Evolutionary conservation across 1,284 basidiomycete species (phyloP).

Genomic region (Wallemia hederae): DNA sequence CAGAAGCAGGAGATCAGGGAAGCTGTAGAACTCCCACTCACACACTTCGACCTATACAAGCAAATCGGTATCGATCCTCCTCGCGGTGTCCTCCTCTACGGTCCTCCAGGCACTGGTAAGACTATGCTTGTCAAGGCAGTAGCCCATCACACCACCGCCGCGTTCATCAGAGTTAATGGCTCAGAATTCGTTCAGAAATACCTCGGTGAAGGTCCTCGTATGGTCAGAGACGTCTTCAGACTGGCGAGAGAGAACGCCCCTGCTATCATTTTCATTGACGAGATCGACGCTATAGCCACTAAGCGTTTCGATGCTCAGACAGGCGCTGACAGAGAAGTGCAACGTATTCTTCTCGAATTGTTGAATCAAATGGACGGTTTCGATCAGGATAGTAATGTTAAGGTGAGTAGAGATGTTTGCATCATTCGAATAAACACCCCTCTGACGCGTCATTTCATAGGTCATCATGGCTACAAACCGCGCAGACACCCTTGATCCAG

Average conservation of each 20-base stretch:
- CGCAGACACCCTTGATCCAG: constrained; percentile 84
- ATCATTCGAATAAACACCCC: background rate
- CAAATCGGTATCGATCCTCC: constrained; percentile 99
- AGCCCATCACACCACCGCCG: constrained; percentile 82
- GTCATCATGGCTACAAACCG: constrained; percentile 98
- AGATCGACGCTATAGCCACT: constrained; percentile 96
- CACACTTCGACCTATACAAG: constrained; percentile 90
- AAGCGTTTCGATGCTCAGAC: constrained; percentile 99
- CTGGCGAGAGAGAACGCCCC: constrained; percentile 91
- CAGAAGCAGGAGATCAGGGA: constrained; percentile 99
- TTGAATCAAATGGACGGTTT: constrained; percentile 99
- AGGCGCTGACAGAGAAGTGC: constrained; percentile 93
- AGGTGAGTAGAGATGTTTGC: constrained; percentile 33
- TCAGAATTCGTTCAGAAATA: constrained; percentile 99
- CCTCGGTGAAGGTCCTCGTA: constrained; percentile 92
- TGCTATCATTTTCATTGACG: constrained; percentile 97
- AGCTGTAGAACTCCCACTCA: constrained; percentile 91
- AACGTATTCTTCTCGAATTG: constrained; percentile 91
- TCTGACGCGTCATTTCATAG: constrained; percentile 22
- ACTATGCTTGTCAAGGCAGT: constrained; percentile 99
- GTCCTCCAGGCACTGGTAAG: constrained; percentile 94
- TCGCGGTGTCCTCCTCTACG: constrained; percentile 70
- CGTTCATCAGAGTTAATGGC: constrained; percentile 93
- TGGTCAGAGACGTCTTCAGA: constrained; percentile 98
- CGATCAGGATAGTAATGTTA: constrained; percentile 95